Evolutionary conservation across 345 rosid genomes (phyloP).

Genomic region (Aegle marmelos): DNA sequence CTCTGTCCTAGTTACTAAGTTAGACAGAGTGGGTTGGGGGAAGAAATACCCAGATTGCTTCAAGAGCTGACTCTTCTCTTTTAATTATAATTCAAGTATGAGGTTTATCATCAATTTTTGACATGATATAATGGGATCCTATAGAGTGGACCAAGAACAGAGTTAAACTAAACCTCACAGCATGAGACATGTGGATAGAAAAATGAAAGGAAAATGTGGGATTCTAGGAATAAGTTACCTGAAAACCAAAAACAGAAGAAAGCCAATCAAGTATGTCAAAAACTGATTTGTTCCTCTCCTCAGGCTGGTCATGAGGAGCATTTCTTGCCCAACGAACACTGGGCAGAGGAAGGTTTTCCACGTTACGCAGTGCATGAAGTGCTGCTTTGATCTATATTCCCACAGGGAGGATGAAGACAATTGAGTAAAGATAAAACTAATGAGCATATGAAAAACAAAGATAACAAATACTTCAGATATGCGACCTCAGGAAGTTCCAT

Average conservation of each 20-base stretch:
- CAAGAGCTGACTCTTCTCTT: not conserved
- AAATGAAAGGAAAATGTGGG: conserved; percentile 11
- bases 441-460: conserved; percentile 10
- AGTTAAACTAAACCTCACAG: not conserved
- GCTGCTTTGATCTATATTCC: conserved; percentile 75
- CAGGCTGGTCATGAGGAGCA: conserved; percentile 26
- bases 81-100: not conserved
- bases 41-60: not conserved
- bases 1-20: not conserved
- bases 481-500: conserved; percentile 95
- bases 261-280: conserved; percentile 92
- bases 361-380: conserved; percentile 52
- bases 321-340: conserved; percentile 17
- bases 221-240: conserved; percentile 48
- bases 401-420: not conserved
- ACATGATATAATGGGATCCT: not conserved
- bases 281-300: conserved; percentile 42
- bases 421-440: conserved; percentile 8
- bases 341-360: conserved; percentile 64
- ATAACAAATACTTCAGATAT: conserved; percentile 14
- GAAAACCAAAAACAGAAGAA: conserved; percentile 88
- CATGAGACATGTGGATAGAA: conserved; percentile 8
- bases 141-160: not conserved
- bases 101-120: not conserved
- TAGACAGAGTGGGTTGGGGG: too few relatives aligned